These are phyloP conservation scores for Trichoderma harzianum DNA, from an alignment of 2,329 filamentous ascomycete genomes.

Conservation along the genomic window DNA sequence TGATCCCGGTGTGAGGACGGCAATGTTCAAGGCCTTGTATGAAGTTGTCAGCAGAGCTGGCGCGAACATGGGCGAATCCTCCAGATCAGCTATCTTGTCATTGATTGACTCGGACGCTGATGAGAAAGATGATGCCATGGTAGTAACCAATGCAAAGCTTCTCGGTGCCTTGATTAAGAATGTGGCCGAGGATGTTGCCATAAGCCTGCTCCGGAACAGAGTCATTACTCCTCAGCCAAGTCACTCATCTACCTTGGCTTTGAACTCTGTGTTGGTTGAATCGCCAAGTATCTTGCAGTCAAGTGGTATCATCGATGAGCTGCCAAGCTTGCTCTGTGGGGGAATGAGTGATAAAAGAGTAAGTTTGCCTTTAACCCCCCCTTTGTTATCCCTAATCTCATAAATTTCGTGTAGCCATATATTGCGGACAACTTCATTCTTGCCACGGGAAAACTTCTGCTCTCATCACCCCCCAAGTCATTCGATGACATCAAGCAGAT, in stretches of 20 bases:
- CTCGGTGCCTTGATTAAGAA: slow-evolving; percentile 88
- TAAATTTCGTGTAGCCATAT: slow-evolving; percentile 54
- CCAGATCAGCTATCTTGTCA: slow-evolving; percentile 77
- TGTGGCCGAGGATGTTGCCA: slow-evolving; percentile 68
- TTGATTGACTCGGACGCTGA: slow-evolving; percentile 84
- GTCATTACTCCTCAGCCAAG: slow-evolving; percentile 75
- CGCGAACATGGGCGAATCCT: slow-evolving; percentile 88
- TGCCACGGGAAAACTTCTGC: slow-evolving; percentile 85
- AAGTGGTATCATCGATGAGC: slow-evolving; percentile 65
- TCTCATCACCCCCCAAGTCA: slow-evolving; percentile 63
- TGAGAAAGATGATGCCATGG: slow-evolving; percentile 72
- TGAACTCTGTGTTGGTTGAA: slow-evolving; percentile 86
- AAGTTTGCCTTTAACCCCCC: slow-evolving; percentile 37
- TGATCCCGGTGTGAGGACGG: slow-evolving; percentile 82
- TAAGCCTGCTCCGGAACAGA: slow-evolving; percentile 60
- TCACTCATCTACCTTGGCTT: slow-evolving; percentile 74
- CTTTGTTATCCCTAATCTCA: neutral
- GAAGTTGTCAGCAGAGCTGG: slow-evolving; percentile 96
- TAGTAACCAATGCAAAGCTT: slow-evolving; percentile 85
- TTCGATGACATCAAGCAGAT: slow-evolving; percentile 77
- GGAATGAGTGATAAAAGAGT: slow-evolving; percentile 76
- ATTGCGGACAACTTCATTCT: slow-evolving; percentile 86
- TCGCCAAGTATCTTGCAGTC: slow-evolving; percentile 67
- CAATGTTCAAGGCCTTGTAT: slow-evolving; percentile 95
- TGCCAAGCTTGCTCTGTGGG: slow-evolving; percentile 72